A percentile compares a stretch with the other conserved stretches of the same genome.
phyloP scores from a whole-genome alignment of 2,329 filamentous ascomycete species.

The Pestalotiopsis sp. region DNA sequence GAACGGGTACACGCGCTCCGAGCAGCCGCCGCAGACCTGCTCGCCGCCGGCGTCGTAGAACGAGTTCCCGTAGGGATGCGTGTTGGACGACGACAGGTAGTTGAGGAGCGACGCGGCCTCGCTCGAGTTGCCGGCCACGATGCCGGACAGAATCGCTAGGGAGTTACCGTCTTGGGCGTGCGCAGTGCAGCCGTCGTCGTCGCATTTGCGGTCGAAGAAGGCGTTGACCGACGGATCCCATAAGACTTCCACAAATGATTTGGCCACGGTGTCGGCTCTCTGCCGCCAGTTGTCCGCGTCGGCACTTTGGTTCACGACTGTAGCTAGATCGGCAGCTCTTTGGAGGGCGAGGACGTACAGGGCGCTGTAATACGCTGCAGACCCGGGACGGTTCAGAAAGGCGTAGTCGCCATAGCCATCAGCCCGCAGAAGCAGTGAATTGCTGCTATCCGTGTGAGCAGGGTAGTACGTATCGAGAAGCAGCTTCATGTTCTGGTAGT shows the following conservation, averaged over 20 bases:
- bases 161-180: slow-evolving; percentile 57
- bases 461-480: slow-evolving; percentile 51
- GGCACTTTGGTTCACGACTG: slow-evolving; percentile 26
- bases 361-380: slow-evolving; percentile 56
- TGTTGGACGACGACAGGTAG: slow-evolving; percentile 40
- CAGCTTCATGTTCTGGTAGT: slow-evolving; percentile 43
- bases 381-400: slow-evolving; percentile 48
- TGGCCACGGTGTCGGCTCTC: slow-evolving; percentile 37
- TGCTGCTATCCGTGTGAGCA: slow-evolving; percentile 40
- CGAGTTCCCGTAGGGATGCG: slow-evolving; percentile 49
- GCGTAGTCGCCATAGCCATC: slow-evolving; percentile 53
- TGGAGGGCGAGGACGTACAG: slow-evolving; percentile 50
- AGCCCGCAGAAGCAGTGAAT: slow-evolving; percentile 44
- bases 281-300: slow-evolving; percentile 43
- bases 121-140: slow-evolving; percentile 30
- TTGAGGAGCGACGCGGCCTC: slow-evolving; percentile 37
- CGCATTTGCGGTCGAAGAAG: slow-evolving; percentile 46
- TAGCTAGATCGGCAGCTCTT: slow-evolving; percentile 46
- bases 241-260: slow-evolving; percentile 39
- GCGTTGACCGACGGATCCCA: slow-evolving; percentile 46
- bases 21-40: slow-evolving; percentile 34
- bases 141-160: slow-evolving; percentile 44
- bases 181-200: slow-evolving; percentile 30
- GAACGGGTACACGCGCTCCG: slow-evolving; percentile 52
- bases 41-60: slow-evolving; percentile 52